phyloP scores from a whole-genome alignment of 768 basidiomycete species.

The Panus rudis region DNA sequence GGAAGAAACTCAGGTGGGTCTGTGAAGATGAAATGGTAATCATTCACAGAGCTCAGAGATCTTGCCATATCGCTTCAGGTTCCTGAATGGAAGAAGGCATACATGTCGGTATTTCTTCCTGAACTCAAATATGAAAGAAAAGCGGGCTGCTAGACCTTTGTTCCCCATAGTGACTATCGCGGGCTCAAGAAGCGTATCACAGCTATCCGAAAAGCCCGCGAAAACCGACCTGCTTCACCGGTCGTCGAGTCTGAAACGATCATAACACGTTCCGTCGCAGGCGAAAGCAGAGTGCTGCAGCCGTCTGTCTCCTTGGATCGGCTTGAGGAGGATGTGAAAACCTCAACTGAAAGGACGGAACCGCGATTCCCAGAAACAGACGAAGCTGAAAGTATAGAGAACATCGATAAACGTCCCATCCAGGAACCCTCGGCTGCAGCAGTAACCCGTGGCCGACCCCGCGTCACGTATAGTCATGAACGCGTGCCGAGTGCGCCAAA shows the following conservation, averaged over 20 bases:
- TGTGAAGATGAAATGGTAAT: not conserved
- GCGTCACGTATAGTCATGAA: no score
- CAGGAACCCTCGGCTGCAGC: no score
- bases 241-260: constrained; percentile 1
- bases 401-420: no score
- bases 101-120: constrained; percentile 41
- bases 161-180: constrained; percentile 54
- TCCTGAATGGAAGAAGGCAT: constrained; percentile 69
- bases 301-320: no score
- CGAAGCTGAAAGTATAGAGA: no score
- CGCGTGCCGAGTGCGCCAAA: no score
- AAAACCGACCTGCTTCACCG: constrained; percentile 7
- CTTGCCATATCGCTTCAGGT: constrained; percentile 33
- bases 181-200: constrained; percentile 62
- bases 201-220: constrained; percentile 34
- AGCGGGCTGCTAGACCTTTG: not conserved
- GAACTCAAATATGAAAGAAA: not conserved
- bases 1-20: constrained; percentile 58
- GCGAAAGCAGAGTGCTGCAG: no score
- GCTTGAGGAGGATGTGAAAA: no score
- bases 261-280: no score
- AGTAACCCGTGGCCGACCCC: no score
- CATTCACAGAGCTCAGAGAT: constrained; percentile 1
- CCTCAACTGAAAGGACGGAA: no score
- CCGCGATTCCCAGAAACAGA: no score